Evolutionary conservation across 1,139 yeast genomes (phyloP).

Genomic region (Candida mesenterica): DNA sequence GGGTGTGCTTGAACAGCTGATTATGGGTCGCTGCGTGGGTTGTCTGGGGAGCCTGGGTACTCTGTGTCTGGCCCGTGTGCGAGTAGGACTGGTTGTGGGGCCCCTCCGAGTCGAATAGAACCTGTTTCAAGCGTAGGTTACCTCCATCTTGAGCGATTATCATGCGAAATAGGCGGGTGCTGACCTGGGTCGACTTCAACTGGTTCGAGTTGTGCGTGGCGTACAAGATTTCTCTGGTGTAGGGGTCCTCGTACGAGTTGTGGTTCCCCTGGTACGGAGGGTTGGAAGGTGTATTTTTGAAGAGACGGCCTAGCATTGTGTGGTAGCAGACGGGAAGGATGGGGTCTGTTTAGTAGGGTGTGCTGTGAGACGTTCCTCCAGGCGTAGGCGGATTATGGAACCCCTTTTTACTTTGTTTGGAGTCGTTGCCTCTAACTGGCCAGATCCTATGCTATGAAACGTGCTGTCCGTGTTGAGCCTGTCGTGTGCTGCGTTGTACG

Average conservation of each 20-base stretch:
- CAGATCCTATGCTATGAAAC: no score
- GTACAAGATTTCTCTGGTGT: constrained; percentile 42
- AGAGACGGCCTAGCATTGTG: constrained; percentile 19
- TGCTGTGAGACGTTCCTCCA: no score
- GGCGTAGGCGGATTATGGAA: no score
- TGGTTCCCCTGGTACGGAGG: constrained; percentile 7
- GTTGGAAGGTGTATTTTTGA: constrained; percentile 9
- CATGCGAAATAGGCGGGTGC: constrained; percentile 30
- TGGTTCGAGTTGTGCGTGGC: constrained; percentile 36
- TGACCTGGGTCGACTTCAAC: no score
- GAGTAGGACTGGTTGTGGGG: constrained; percentile 13
- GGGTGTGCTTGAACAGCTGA: constrained; percentile 11
- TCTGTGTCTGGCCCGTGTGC: not conserved
- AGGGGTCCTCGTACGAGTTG: constrained; percentile 40
- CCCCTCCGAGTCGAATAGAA: constrained; percentile 45
- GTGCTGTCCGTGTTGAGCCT: no score
- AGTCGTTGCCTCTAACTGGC: no score
- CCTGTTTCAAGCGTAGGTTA: constrained; percentile 45
- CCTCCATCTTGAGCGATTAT: constrained; percentile 56
- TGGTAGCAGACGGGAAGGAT: no score
- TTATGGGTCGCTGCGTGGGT: constrained; percentile 6
- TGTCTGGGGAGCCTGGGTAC: constrained; percentile 1
- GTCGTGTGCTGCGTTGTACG: no score
- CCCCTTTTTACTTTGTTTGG: no score
- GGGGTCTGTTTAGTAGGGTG: no score